phyloP scores from a whole-genome alignment of 2,329 filamentous ascomycete species.

The Talaromyces sp. region DNA sequence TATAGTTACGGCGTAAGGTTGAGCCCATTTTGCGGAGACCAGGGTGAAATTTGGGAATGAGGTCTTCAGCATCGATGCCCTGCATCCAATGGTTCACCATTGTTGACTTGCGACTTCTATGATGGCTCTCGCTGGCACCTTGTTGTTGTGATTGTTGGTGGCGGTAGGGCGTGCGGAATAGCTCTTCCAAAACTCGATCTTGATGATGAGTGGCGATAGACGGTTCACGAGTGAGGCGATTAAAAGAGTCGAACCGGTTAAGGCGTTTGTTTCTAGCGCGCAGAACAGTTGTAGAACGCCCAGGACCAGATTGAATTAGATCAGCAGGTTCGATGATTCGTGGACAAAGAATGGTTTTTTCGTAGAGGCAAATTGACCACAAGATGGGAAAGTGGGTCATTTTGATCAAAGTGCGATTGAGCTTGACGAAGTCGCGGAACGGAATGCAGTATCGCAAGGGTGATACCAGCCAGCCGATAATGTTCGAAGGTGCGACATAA shows the following conservation, averaged over 20 bases:
- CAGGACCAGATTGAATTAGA: constrained; percentile 66
- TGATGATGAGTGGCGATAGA: constrained; percentile 86
- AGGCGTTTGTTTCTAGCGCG: constrained; percentile 56
- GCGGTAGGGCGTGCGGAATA: constrained; percentile 68
- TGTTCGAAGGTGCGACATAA: constrained; percentile 85
- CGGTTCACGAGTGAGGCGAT: constrained; percentile 65
- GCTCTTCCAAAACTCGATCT: constrained; percentile 82
- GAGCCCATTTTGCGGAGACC: constrained; percentile 34
- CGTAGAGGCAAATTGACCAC: constrained; percentile 81
- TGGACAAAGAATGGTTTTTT: constrained; percentile 70
- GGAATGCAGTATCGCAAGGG: constrained; percentile 76
- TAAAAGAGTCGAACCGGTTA: constrained; percentile 62
- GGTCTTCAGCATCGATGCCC: constrained; percentile 53
- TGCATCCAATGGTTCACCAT: constrained; percentile 92
- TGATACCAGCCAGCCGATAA: constrained; percentile 83
- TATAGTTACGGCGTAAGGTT: constrained; percentile 46
- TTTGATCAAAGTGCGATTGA: constrained; percentile 91
- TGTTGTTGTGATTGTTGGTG: constrained; percentile 57
- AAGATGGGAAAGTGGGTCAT: constrained; percentile 82
- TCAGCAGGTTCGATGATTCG: constrained; percentile 79
- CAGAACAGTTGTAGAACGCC: constrained; percentile 44
- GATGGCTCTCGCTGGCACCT: constrained; percentile 52
- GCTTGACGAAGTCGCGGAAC: constrained; percentile 71
- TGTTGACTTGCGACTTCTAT: constrained; percentile 68
- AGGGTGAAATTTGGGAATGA: constrained; percentile 55